Evolutionary conservation across 2,329 filamentous ascomycete species (phyloP), one percentile per base, ranked within the genome.

Genomic region (Aureobasidium mangrovei): DNA sequence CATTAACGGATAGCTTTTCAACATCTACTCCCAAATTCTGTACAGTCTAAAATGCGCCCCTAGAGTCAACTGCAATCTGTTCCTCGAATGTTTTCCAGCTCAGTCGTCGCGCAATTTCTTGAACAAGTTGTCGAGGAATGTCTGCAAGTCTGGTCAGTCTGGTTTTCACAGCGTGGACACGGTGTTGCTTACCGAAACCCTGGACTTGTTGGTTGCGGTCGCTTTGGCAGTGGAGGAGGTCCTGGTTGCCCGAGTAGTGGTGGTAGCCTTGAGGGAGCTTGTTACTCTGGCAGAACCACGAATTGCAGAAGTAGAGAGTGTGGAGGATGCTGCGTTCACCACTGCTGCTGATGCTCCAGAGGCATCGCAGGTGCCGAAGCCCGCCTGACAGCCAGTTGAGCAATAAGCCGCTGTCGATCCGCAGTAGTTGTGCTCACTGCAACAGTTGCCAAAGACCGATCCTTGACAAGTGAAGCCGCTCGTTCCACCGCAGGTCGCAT

Each of bases 361-460:
- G 18, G 32, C 36, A 27, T 55, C 51, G 43, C 61, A 63, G 4
- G 54, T 46, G 26, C 61, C 62, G 42, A 62, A 64, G 5, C 56
- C 57, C 41, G 60, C 51, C 46, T 65, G 62, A 56, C 62, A 64
- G 9, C 62, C 63, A 33, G 49, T 45, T 26, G 57, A 60, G 59
- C 77, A 81, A 6, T 75, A 71, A 24, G 65, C 56, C 59, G 64
- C 53, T 65, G 68, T n/a, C 38, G 54, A 60, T 12, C 67, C 67
- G 53, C 67, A 70, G 62, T 63, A 69, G 32, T 66, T 66, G 55
- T 66, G 63, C 46, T 64, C 65, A 8, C 63, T 66, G 55, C 67
- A 70, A 58, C 67, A 70, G 42, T 60, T 54, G 27, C 67, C 67
- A 51, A 63, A 67, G 10, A 54, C 55, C 53, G 64, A 67, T 33